phyloP scores from a whole-genome alignment of 2,329 filamentous ascomycete species.

The Metarhizium anisopliae region DNA sequence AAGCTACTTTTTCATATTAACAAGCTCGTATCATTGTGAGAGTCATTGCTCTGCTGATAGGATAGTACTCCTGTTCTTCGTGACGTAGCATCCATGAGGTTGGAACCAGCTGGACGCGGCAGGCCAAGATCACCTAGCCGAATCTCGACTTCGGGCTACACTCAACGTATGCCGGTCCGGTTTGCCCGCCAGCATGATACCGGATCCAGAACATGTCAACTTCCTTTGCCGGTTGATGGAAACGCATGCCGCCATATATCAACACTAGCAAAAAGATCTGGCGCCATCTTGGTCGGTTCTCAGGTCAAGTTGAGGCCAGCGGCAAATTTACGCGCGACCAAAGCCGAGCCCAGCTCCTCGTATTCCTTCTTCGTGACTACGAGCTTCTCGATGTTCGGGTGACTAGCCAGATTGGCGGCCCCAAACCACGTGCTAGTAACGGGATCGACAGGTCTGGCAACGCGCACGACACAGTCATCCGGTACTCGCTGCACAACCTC shows the following conservation, averaged over 20 bases:
- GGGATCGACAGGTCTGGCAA: constrained; percentile 62
- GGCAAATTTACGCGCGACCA: constrained; percentile 65
- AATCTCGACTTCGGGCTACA: background rate
- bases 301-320: constrained; percentile 8
- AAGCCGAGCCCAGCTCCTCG: constrained; percentile 70
- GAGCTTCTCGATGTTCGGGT: constrained; percentile 56
- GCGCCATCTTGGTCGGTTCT: background rate
- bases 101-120: background rate
- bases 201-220: background rate
- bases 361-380: constrained; percentile 86
- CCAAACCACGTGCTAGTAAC: constrained; percentile 79
- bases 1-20: background rate
- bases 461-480: constrained; percentile 68
- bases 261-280: background rate
- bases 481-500: constrained; percentile 66
- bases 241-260: background rate
- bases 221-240: too few relatives aligned
- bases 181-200: background rate
- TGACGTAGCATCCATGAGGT: background rate
- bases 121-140: background rate
- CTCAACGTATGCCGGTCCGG: too few relatives aligned
- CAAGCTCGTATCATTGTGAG: background rate
- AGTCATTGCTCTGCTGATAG: background rate
- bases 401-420: constrained; percentile 66
- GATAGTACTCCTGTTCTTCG: background rate